Evolutionary conservation across 2,329 filamentous ascomycete genomes (phyloP).

Genomic region (Lachnellula suecica): DNA sequence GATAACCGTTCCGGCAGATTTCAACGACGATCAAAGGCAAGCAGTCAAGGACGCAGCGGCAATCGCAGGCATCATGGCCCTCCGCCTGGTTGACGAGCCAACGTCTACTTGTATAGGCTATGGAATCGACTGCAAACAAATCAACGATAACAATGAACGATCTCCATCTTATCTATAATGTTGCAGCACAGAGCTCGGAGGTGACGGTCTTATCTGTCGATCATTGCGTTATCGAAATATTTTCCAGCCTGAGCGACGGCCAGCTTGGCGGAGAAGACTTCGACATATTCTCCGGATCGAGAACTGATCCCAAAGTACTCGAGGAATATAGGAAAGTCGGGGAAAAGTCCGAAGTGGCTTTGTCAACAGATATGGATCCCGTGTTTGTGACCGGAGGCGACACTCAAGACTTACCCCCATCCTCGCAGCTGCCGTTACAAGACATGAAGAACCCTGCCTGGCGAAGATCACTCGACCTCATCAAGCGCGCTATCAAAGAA

Average conservation of each 20-base stretch:
- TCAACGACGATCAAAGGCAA: constrained; percentile 97
- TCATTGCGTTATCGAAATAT: constrained; percentile 89
- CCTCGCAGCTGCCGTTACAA: too few relatives aligned
- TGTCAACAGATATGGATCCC: too few relatives aligned
- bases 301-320: too few relatives aligned
- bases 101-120: constrained; percentile 95
- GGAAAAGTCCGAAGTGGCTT: too few relatives aligned
- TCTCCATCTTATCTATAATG: constrained; percentile 93
- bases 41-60: constrained; percentile 93
- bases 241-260: constrained; percentile 94
- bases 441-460: too few relatives aligned
- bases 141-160: too few relatives aligned
- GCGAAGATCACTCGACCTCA: too few relatives aligned
- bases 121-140: constrained; percentile 84
- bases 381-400: too few relatives aligned
- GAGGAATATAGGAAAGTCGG: too few relatives aligned
- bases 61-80: constrained; percentile 91
- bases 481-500: too few relatives aligned
- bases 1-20: constrained; percentile 94
- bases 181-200: constrained; percentile 93
- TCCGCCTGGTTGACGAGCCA: constrained; percentile 95
- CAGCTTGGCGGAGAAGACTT: constrained; percentile 99
- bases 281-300: too few relatives aligned
- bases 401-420: too few relatives aligned
- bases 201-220: constrained; percentile 90